Percentiles rank a stretch among this genome's conserved stretches.
Conservation (phyloP, 2,329 filamentous ascomycete genomes). For the Xylaria sp. region DNA sequence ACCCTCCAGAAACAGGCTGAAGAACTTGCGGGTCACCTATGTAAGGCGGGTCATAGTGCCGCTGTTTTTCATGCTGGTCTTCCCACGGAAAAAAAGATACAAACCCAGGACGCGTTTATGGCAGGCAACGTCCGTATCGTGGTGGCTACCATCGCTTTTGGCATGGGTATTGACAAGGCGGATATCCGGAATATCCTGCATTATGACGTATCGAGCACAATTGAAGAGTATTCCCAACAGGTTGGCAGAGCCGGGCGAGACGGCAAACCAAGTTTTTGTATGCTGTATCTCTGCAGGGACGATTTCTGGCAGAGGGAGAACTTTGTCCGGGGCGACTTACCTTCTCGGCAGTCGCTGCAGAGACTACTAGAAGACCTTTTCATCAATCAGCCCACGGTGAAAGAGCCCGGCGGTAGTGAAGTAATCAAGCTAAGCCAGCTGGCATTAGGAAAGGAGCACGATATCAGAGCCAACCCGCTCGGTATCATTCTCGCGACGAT, state of each 20-base stretch:
- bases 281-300: slow-evolving; percentile 66
- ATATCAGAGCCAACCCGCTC: slow-evolving; percentile 63
- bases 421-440: slow-evolving; percentile 59
- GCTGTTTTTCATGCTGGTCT: slow-evolving; percentile 63
- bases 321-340: slow-evolving; percentile 69
- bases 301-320: slow-evolving; percentile 69
- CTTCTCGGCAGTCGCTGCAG: slow-evolving; percentile 60
- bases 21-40: slow-evolving; percentile 53
- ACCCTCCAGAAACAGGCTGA: slow-evolving; percentile 66
- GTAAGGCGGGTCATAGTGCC: slow-evolving; percentile 53
- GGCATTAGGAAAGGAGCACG: slow-evolving; percentile 59
- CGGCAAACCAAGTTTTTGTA: slow-evolving; percentile 63
- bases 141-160: slow-evolving; percentile 67
- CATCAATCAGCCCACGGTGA: slow-evolving; percentile 53
- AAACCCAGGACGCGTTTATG: slow-evolving; percentile 65
- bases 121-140: slow-evolving; percentile 56
- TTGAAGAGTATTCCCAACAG: slow-evolving; percentile 68
- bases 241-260: slow-evolving; percentile 66
- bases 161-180: slow-evolving; percentile 68
- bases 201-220: slow-evolving; percentile 60
- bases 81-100: slow-evolving; percentile 55
- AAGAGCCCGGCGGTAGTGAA: slow-evolving; percentile 51
- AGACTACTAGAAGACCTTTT: slow-evolving; percentile 64
- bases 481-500: slow-evolving; percentile 68
- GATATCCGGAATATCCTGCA: slow-evolving; percentile 66